Evolutionary conservation across 108 stramenopile species (phyloP).

Genomic region (Skeletonema costatum): DNA sequence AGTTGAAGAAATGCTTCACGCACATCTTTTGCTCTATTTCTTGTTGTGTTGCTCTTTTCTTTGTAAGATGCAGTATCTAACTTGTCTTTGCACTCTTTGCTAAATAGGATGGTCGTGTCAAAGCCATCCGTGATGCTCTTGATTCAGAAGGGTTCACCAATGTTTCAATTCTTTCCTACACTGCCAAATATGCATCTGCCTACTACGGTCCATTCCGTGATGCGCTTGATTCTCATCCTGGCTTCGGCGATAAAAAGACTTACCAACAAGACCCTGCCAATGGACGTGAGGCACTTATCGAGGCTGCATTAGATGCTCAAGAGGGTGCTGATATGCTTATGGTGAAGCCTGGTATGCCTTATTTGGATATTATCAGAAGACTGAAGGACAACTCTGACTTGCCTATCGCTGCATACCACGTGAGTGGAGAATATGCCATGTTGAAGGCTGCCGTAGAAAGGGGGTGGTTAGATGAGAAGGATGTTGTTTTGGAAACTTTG

Average conservation of each 20-base stretch:
- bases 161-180: constrained; percentile 98
- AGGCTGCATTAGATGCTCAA: constrained; percentile 94
- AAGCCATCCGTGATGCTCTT: constrained; percentile 96
- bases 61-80: neutral
- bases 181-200: constrained; percentile 98
- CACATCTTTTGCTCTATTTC: constrained; percentile 1
- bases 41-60: constrained; percentile 13
- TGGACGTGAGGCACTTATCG: constrained; percentile 93
- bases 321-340: constrained; percentile 99
- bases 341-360: constrained; percentile 99
- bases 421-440: constrained; percentile 99
- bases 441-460: constrained; percentile 96
- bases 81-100: constrained; percentile 30
- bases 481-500: constrained; percentile 93
- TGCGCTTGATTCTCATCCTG: constrained; percentile 95
- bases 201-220: constrained; percentile 99
- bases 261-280: constrained; percentile 99
- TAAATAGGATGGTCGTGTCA: constrained; percentile 93
- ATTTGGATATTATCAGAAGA: constrained; percentile 97
- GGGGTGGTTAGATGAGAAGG: constrained; percentile 97
- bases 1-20: constrained; percentile 1
- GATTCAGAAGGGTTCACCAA: constrained; percentile 99
- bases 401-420: constrained; percentile 99
- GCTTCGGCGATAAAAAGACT: constrained; percentile 97
- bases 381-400: constrained; percentile 85